Conservation (phyloP, 345 rosid genomes). For the Pelargonium nanum region DNA sequence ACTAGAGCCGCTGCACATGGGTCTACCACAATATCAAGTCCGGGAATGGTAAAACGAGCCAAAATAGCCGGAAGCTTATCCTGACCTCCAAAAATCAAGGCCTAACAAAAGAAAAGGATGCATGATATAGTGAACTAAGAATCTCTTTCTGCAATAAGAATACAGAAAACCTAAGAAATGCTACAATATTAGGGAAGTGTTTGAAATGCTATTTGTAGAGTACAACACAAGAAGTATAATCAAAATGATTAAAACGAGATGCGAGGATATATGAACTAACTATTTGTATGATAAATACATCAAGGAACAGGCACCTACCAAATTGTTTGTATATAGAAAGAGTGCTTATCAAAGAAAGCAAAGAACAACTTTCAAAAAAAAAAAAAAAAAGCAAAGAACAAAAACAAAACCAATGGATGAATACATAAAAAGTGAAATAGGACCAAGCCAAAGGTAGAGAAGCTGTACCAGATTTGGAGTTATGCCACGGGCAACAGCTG, state of each 20-base stretch:
- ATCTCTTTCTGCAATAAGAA: no score
- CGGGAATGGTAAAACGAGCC: slow-evolving; percentile 78
- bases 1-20: slow-evolving; percentile 86
- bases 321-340: neutral
- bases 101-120: slow-evolving; percentile 27
- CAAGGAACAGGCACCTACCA: no score
- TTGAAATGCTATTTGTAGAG: no score
- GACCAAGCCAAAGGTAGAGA: neutral
- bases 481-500: slow-evolving; percentile 92
- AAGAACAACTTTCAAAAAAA: no score
- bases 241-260: no score
- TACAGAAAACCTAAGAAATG: no score
- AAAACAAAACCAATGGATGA: neutral
- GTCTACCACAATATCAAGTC: slow-evolving; percentile 72
- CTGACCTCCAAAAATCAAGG: slow-evolving; percentile 79
- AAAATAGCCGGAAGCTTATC: slow-evolving; percentile 60
- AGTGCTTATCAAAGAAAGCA: neutral
- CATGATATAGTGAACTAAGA: neutral
- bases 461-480: slow-evolving; percentile 60
- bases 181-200: no score
- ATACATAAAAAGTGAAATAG: neutral
- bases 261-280: no score
- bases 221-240: neutral
- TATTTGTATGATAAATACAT: no score
- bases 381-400: neutral